Evolutionary conservation across 2,329 filamentous ascomycete species (phyloP).

Genomic region (Fusarium nanum): DNA sequence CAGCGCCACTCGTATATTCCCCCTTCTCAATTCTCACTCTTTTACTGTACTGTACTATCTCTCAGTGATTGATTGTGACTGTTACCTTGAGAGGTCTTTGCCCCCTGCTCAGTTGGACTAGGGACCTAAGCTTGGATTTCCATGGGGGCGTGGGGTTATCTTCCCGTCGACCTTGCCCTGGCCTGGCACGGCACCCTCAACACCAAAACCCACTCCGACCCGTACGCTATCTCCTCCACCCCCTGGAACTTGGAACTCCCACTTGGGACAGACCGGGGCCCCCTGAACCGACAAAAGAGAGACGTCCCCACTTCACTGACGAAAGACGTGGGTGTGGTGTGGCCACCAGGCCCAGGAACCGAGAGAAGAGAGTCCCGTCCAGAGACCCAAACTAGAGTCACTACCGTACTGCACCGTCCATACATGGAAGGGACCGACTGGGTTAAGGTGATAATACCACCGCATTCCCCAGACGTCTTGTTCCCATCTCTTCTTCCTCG

Average conservation of each 20-base stretch:
- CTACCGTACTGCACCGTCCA: slow-evolving; percentile 7
- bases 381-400: slow-evolving; percentile 29
- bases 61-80: background rate
- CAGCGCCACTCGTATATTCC: slow-evolving; percentile 23
- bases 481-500: slow-evolving; percentile 33
- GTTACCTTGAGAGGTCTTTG: slow-evolving; percentile 27
- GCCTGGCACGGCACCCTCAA: slow-evolving; percentile 5
- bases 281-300: slow-evolving; percentile 22
- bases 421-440: background rate
- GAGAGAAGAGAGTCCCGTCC: slow-evolving; percentile 29
- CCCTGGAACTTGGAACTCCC: slow-evolving; percentile 27
- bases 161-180: slow-evolving; percentile 35
- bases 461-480: slow-evolving; percentile 44
- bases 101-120: slow-evolving; percentile 32
- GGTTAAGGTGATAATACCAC: slow-evolving; percentile 47
- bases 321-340: slow-evolving; percentile 43
- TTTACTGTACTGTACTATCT: background rate
- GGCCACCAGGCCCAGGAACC: slow-evolving; percentile 38
- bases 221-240: slow-evolving; percentile 35
- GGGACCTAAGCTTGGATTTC: slow-evolving; percentile 3
- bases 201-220: slow-evolving; percentile 30
- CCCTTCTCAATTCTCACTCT: slow-evolving; percentile 1
- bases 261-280: slow-evolving; percentile 35
- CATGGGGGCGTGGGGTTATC: slow-evolving; percentile 37
- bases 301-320: slow-evolving; percentile 36